Evolutionary conservation across 2,329 filamentous ascomycete species (phyloP).

Genomic region (Colletotrichum gloeosporioides): DNA sequence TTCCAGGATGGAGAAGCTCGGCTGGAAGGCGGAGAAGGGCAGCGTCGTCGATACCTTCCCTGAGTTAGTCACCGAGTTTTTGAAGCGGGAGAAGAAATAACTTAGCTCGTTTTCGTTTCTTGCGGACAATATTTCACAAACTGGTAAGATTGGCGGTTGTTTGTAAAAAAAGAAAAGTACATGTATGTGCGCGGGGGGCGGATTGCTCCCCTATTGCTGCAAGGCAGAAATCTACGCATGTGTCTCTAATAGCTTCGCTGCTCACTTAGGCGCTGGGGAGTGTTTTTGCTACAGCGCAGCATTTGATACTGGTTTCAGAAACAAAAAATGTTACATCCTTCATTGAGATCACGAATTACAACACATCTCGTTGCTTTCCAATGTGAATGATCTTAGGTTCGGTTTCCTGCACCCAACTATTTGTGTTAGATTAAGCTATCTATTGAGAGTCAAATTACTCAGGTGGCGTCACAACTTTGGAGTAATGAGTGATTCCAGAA

Average conservation of each 20-base stretch:
- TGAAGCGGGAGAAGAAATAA: neutral
- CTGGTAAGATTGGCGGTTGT: neutral
- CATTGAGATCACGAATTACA: neutral
- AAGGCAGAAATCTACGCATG: neutral
- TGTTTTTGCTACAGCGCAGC: neutral
- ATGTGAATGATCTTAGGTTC: neutral
- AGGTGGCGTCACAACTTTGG: neutral
- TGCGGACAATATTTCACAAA: neutral
- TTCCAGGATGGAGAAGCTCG: neutral
- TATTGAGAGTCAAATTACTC: neutral
- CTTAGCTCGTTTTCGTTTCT: neutral
- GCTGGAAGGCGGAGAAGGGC: slow-evolving; percentile 2
- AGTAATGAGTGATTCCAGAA: neutral
- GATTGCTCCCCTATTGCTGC: neutral
- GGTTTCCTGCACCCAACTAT: neutral
- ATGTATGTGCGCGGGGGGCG: neutral
- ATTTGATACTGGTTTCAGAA: neutral
- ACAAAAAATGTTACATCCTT: neutral
- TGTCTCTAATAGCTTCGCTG: neutral
- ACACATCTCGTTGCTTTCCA: neutral
- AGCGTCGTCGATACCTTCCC: neutral
- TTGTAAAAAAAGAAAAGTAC: neutral
- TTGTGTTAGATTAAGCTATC: neutral
- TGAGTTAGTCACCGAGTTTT: neutral
- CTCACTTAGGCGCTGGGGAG: neutral